phyloP scores from a whole-genome alignment of 2,329 filamentous ascomycete species.

The Hypoxylon sp. region DNA sequence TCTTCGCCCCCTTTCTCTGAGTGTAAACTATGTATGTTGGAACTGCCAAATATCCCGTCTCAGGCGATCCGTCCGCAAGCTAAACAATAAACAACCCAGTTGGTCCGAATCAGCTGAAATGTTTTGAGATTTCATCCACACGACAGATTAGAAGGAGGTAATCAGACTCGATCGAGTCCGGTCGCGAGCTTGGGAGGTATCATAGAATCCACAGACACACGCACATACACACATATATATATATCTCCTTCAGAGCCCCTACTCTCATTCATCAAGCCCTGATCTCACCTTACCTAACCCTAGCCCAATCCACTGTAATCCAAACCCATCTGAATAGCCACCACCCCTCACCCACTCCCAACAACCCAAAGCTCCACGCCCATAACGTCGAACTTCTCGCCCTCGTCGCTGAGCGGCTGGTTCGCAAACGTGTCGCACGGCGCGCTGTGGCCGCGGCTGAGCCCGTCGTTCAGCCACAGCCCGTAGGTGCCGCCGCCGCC shows the following conservation, averaged over 20 bases:
- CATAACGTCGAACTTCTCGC: conserved; percentile 89
- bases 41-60: background rate
- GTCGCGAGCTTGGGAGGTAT: background rate
- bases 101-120: background rate
- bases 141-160: conserved; percentile 5
- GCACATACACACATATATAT: background rate
- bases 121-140: conserved; percentile 4
- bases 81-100: conserved; percentile 1
- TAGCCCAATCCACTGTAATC: background rate
- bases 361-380: conserved; percentile 96
- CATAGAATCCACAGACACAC: background rate
- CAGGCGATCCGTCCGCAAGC: background rate
- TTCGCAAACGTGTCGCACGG: conserved; percentile 94
- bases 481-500: conserved; percentile 92
- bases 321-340: background rate
- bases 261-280: background rate
- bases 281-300: background rate
- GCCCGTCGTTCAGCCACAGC: conserved; percentile 88
- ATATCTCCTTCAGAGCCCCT: background rate
- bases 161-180: background rate
- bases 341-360: conserved; percentile 60
- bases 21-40: background rate
- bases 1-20: background rate
- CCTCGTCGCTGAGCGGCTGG: conserved; percentile 91
- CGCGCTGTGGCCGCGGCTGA: conserved; percentile 86